Conservation (phyloP, 495 filamentous ascomycete genomes). For the Oidiodendron maius region DNA sequence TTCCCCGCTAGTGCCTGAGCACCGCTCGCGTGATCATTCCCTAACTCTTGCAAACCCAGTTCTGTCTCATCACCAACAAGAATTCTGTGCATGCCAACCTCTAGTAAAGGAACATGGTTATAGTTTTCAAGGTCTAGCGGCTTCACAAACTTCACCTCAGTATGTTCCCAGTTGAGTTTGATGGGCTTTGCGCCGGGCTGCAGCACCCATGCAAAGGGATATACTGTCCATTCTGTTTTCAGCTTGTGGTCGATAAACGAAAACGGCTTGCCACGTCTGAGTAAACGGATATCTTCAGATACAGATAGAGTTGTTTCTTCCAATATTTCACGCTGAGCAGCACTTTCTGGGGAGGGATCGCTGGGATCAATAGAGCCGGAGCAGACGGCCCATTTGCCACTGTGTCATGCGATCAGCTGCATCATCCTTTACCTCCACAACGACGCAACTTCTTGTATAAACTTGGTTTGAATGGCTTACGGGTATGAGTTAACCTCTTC, state of each 20-base stretch:
- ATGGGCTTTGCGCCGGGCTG: constrained; percentile 35
- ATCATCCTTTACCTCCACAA: neutral
- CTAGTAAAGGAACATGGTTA: constrained; percentile 48
- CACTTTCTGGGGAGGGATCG: constrained; percentile 42
- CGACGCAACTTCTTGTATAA: too few relatives aligned
- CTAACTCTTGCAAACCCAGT: constrained; percentile 38
- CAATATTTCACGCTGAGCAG: constrained; percentile 55
- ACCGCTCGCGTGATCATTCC: constrained; percentile 49
- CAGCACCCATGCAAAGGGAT: constrained; percentile 55
- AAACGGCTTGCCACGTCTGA: constrained; percentile 54
- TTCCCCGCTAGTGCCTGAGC: constrained; percentile 47
- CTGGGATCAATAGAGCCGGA: constrained; percentile 45
- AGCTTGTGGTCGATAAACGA: constrained; percentile 47
- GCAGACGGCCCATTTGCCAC: constrained; percentile 23
- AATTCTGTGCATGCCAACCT: constrained; percentile 49
- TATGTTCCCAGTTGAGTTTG: constrained; percentile 58
- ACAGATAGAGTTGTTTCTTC: constrained; percentile 55
- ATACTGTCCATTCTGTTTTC: constrained; percentile 53
- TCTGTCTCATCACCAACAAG: constrained; percentile 44
- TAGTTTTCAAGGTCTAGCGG: constrained; percentile 36
- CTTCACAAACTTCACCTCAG: constrained; percentile 49
- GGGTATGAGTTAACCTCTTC: constrained; percentile 10
- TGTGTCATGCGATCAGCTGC: too few relatives aligned
- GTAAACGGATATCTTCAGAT: constrained; percentile 37
- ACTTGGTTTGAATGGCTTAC: constrained; percentile 15